Percentiles rank a stretch among this genome's conserved stretches.
phyloP scores from a whole-genome alignment of 2,329 filamentous ascomycete genomes.

The Microcyclospora tardicrescens region DNA sequence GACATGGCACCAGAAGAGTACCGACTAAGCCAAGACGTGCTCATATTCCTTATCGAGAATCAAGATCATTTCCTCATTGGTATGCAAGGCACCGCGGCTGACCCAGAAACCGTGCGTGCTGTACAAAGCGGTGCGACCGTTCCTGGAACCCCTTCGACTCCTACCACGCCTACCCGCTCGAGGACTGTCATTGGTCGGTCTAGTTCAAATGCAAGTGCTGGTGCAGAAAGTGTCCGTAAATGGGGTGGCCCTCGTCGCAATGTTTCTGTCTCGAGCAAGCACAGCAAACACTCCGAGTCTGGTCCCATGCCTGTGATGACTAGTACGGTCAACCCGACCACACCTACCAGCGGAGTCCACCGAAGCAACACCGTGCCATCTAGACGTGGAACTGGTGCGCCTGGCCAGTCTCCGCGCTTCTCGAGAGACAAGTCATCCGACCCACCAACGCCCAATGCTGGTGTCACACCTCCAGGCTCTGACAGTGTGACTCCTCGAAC shows the following conservation, averaged over 20 bases:
- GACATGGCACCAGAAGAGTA: constrained; percentile 95
- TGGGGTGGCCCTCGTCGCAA: constrained; percentile 73
- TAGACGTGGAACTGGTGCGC: constrained; percentile 52
- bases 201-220: constrained; percentile 76
- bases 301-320: constrained; percentile 58
- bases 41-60: constrained; percentile 96
- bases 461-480: constrained; percentile 9
- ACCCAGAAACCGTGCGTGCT: constrained; percentile 59
- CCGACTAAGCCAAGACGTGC: constrained; percentile 84
- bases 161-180: constrained; percentile 29
- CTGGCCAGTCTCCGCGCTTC: constrained; percentile 54
- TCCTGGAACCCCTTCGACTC: constrained; percentile 30
- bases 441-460: constrained; percentile 34
- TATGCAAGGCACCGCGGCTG: constrained; percentile 97
- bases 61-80: constrained; percentile 97
- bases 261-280: constrained; percentile 81
- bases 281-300: constrained; percentile 63
- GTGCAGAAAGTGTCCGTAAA: constrained; percentile 72
- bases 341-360: constrained; percentile 41
- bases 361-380: constrained; percentile 88
- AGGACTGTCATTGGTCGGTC: constrained; percentile 56
- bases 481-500: constrained; percentile 8
- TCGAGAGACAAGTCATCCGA: constrained; percentile 39
- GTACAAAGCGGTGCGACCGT: constrained; percentile 54
- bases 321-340: constrained; percentile 21